A percentile compares a stretch with the other conserved stretches of the same genome.
These are phyloP conservation scores for Backusella tarrabulga DNA, from an alignment of 192 early-diverging fungal genomes.

Conservation along the genomic window DNA sequence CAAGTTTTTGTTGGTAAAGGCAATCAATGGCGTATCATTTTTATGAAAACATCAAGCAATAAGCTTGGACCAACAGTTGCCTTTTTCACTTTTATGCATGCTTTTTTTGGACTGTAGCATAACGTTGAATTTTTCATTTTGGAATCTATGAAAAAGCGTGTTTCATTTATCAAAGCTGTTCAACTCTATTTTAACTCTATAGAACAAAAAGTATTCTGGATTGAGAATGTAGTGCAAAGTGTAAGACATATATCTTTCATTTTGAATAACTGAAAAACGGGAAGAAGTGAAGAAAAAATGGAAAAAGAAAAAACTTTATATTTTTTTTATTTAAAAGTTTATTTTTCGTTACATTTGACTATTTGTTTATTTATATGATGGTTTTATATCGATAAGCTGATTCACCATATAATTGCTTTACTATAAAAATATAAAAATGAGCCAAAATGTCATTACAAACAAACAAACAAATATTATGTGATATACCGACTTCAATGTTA, in stretches of 20 bases:
- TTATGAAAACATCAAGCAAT: not conserved
- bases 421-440: not conserved
- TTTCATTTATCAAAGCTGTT: not conserved
- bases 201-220: not conserved
- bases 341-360: not conserved
- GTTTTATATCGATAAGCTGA: not conserved
- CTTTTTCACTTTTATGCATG: not conserved
- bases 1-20: not conserved
- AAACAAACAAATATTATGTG: not conserved
- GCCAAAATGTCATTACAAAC: not conserved
- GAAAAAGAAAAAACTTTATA: not conserved
- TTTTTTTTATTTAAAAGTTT: not conserved
- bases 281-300: slow-evolving; percentile 16
- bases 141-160: not conserved
- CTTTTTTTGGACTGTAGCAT: not conserved
- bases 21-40: no score
- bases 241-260: not conserved
- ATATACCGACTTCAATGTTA: no score
- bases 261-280: not conserved
- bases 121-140: no score
- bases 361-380: not conserved
- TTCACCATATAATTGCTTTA: not conserved
- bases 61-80: not conserved
- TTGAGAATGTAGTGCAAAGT: not conserved
- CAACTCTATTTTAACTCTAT: not conserved